Percentiles rank a stretch among this genome's conserved stretches.
Conservation (phyloP, 306 rosid genomes). For the Spatholobus suberectus region DNA sequence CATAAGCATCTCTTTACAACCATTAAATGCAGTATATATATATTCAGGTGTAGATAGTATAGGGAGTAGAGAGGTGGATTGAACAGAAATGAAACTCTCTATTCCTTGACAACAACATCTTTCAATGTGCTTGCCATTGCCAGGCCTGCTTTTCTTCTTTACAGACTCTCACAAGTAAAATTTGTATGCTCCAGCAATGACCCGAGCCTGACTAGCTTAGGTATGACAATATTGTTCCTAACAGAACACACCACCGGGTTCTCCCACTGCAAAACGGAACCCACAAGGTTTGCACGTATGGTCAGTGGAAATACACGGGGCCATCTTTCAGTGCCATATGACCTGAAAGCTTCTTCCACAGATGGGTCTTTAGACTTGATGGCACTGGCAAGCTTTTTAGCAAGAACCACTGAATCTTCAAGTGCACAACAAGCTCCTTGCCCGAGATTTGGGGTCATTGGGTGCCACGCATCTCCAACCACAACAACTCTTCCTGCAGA, state of each 20-base stretch:
- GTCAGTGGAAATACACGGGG: conserved; percentile 75
- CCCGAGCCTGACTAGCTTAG: conserved; percentile 72
- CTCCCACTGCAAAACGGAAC: conserved; percentile 80
- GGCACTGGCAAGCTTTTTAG: conserved; percentile 72
- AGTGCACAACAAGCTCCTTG: conserved; percentile 98
- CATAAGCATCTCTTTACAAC: conserved; percentile 1
- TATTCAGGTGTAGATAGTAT: too few relatives aligned
- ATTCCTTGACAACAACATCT: neutral
- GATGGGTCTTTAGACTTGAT: conserved; percentile 53
- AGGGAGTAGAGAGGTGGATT: neutral
- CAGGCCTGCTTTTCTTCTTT: neutral
- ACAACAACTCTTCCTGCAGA: conserved; percentile 74
- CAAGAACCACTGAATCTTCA: conserved; percentile 76
- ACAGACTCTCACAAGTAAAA: conserved; percentile 62
- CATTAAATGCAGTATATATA: too few relatives aligned
- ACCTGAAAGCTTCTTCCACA: conserved; percentile 65
- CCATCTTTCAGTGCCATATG: conserved; percentile 81
- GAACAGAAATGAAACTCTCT: conserved; percentile 5
- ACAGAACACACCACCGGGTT: conserved; percentile 73
- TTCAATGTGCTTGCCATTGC: neutral
- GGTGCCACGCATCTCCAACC: conserved; percentile 98
- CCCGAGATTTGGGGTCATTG: conserved; percentile 96
- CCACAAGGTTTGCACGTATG: conserved; percentile 77
- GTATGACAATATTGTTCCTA: conserved; percentile 72
- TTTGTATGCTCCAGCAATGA: conserved; percentile 83